Evolutionary conservation across 331 rosid species (phyloP), one percentile per base, ranked within the genome.

Genomic region (Prunus yedoensis): DNA sequence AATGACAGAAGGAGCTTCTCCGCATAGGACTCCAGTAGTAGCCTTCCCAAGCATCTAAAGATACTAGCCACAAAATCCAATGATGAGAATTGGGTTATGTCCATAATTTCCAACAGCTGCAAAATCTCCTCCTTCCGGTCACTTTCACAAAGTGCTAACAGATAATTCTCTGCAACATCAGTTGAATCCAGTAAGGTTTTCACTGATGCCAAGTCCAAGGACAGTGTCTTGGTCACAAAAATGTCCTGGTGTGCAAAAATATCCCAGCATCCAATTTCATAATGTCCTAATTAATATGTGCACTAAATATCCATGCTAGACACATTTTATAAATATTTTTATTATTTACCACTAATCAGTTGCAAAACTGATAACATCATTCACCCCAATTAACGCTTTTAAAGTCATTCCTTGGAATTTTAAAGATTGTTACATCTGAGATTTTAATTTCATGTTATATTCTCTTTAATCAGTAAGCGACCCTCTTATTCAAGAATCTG

Each of bases 81-180:
- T 56, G 96, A 82, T 51, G 89, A 81, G 59, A 90, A 63, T 79
- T 75, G 78, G 68, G 87, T 81, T 67, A 92, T 65, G 85, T 88
- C 97, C 49, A 85, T 68, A 66, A 62, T 80, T 77, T 89, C 87
- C 86, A 92, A 76, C 77, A 90, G 71, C 86, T 84, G 88, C 85
- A 84, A 81, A 71, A 94, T 79, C 74, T 94, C 89, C 76, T 77
- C 65, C 71, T 74, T 86, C 82, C 89, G 79, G 61, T 85, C 89
- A 70, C 91, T 79, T 82, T 92, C 96, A 84, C 90, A 90, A 70
- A 90, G 96, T 41, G 97, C 99, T 86, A 85, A 74, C 76, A 94
- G 79, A 83, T 87, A 92, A 69, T 73, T 85, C 79, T 89, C 99
- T 94, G 91, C 89, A 88, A 79, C 77, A 86, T 25, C 49, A 53